A percentile compares a stretch with the other conserved stretches of the same genome.
phyloP scores from a whole-genome alignment of 1,139 yeast species.

The Zhuliangozyma blackwelliae region DNA sequence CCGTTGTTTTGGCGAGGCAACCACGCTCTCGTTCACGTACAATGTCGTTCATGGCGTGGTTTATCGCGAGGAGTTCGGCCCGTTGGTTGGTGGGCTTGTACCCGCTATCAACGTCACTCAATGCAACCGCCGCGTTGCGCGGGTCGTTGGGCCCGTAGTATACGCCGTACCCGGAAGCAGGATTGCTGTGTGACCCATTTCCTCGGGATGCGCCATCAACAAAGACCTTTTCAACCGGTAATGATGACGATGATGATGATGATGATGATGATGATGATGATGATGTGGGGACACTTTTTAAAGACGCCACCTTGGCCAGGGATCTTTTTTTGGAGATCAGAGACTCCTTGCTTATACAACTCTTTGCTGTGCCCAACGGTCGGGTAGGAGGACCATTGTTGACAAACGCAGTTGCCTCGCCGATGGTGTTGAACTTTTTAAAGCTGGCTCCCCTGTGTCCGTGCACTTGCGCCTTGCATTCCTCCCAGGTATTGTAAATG shows the following conservation, averaged over 20 bases:
- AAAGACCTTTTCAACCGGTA: no score
- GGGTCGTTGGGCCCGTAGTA: constrained; percentile 56
- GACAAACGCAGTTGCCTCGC: constrained; percentile 37
- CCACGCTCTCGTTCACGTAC: no score
- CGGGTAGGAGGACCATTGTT: no score
- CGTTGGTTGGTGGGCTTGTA: constrained; percentile 66
- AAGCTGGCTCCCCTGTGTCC: constrained; percentile 53
- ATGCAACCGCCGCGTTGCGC: constrained; percentile 51
- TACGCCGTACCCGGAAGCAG: constrained; percentile 65
- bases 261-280: no score
- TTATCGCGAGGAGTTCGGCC: constrained; percentile 72
- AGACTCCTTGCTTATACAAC: not conserved
- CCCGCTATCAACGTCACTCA: constrained; percentile 25
- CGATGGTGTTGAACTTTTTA: constrained; percentile 46
- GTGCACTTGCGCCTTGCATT: constrained; percentile 41
- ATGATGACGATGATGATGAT: no score
- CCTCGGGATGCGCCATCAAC: constrained; percentile 71
- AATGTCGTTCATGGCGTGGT: constrained; percentile 47
- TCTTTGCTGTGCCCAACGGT: no score
- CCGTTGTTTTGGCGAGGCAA: not conserved
- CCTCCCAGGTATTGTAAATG: constrained; percentile 49
- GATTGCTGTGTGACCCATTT: constrained; percentile 46
- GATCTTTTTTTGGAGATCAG: not conserved
- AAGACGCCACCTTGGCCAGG: not conserved
- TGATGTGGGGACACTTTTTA: not conserved